Evolutionary conservation across 129 eudicot genomes (phyloP).

Genomic region (Lactuca saligna): DNA sequence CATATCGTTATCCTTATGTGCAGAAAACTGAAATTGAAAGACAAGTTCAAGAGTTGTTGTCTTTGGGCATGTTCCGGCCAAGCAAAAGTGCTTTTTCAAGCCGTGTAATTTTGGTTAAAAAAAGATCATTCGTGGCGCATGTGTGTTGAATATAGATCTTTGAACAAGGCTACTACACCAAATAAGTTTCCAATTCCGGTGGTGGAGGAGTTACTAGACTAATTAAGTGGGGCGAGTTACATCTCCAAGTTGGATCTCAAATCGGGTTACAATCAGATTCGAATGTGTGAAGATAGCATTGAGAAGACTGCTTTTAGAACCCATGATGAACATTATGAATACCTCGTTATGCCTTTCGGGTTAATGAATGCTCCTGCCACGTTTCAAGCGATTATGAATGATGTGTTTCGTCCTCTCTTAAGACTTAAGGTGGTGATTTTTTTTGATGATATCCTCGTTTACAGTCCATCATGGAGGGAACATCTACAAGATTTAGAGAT

Average conservation of each 20-base stretch:
- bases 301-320: neutral
- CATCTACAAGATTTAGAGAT: neutral
- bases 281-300: neutral
- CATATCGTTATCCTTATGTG: neutral
- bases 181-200: neutral
- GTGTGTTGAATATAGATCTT: neutral
- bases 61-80: too few relatives aligned
- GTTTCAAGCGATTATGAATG: neutral
- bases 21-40: neutral
- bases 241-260: neutral
- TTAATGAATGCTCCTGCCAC: neutral
- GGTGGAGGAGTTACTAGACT: neutral
- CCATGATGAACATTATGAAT: neutral
- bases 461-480: neutral
- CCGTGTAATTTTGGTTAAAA: too few relatives aligned
- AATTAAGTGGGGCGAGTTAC: neutral
- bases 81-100: too few relatives aligned
- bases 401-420: neutral
- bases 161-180: neutral
- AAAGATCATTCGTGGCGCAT: neutral
- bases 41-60: too few relatives aligned
- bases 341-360: neutral
- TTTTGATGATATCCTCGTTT: constrained; percentile 3
- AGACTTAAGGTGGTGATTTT: neutral
- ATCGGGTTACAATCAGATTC: neutral